Percentiles rank a stretch among this genome's conserved stretches.
phyloP scores from a whole-genome alignment of 345 rosid genomes.

The Boechera stricta region DNA sequence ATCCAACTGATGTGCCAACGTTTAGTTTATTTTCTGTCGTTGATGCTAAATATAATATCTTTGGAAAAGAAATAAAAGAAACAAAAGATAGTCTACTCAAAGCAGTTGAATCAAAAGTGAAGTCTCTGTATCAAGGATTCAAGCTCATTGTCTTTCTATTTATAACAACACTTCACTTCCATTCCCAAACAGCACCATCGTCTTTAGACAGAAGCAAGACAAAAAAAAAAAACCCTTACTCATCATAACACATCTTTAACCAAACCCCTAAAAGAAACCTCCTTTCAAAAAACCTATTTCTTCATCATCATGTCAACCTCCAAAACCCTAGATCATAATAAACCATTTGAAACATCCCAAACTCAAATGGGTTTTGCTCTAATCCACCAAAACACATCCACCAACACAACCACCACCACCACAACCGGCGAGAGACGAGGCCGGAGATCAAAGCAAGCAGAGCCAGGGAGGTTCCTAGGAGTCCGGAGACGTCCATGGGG shows the following conservation, averaged over 20 bases:
- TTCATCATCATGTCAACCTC: conserved; percentile 44
- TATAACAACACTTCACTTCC: conserved; percentile 46
- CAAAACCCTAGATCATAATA: conserved; percentile 45
- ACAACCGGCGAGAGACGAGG: conserved; percentile 63
- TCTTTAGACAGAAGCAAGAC: conserved; percentile 32
- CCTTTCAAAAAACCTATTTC: conserved; percentile 2
- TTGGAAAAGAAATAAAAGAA: conserved; percentile 12
- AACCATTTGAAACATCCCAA: conserved; percentile 42
- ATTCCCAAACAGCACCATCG: conserved; percentile 41
- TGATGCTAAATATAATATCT: conserved; percentile 26
- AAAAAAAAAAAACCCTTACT: neutral
- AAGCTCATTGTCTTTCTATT: conserved; percentile 42
- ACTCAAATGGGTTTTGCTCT: conserved; percentile 54
- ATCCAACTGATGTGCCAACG: conserved; percentile 22
- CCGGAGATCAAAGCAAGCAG: conserved; percentile 82
- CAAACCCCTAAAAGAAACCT: conserved; percentile 38
- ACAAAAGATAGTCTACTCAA: conserved; percentile 38
- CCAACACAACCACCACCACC: conserved; percentile 29
- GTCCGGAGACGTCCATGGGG: conserved; percentile 98
- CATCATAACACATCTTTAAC: conserved; percentile 15
- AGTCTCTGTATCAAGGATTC: conserved; percentile 27
- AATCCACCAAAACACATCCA: conserved; percentile 62
- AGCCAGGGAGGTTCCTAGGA: conserved; percentile 91
- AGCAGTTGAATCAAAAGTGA: conserved; percentile 46
- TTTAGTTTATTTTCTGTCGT: conserved; percentile 5